These are phyloP conservation scores for Rhododendron ovatum DNA, from an alignment of 148 eudicot genomes.

Conservation along the genomic window DNA sequence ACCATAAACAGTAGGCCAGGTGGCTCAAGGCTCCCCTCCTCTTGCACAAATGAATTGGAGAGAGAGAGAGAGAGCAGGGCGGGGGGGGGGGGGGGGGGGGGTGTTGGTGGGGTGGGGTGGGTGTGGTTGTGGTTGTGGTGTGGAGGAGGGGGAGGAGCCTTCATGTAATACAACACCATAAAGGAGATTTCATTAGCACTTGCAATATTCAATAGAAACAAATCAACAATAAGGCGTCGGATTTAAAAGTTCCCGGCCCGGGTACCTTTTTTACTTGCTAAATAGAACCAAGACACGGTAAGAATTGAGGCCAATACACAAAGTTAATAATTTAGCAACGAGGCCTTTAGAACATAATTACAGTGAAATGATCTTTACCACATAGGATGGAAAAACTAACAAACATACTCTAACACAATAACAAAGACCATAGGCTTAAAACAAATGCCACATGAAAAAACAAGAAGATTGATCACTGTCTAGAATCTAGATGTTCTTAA, in stretches of 20 bases:
- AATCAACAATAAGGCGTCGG: neutral
- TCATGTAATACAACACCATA: neutral
- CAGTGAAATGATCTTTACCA: neutral
- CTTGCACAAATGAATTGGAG: neutral
- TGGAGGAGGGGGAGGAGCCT: too few relatives aligned
- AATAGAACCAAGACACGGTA: neutral
- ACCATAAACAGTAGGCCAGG: neutral
- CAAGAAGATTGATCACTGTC: too few relatives aligned
- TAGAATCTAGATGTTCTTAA: too few relatives aligned
- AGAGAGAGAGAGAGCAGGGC: too few relatives aligned
- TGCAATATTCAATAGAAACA: neutral
- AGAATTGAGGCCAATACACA: neutral
- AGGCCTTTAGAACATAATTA: neutral
- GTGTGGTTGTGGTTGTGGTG: too few relatives aligned
- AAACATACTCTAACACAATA: neutral
- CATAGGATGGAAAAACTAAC: neutral
- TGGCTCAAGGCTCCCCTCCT: neutral
- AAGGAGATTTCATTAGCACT: neutral
- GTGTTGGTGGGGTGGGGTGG: too few relatives aligned
- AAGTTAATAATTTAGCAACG: neutral
- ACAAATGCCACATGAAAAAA: too few relatives aligned
- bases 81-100: too few relatives aligned
- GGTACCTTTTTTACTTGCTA: neutral
- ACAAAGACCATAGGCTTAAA: neutral
- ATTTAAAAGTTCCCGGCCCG: neutral